A percentile compares a stretch with the other conserved stretches of the same genome.
Evolutionary conservation across 169 alveolate species (phyloP).

Genomic region (Pseudocohnilembus persalinus): DNA sequence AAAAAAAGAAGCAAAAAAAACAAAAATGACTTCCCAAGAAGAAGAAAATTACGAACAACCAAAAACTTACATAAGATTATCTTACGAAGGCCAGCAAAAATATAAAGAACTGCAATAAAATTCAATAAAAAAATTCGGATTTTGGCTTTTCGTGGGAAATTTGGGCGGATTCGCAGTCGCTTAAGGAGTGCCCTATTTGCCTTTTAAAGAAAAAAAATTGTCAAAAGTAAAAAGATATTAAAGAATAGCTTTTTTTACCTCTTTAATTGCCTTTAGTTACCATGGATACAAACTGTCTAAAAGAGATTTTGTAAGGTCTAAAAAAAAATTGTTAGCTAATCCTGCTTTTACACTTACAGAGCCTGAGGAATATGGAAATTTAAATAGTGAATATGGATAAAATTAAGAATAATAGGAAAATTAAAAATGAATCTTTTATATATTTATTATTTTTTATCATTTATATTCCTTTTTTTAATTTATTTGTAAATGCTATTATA

Average conservation of each 20-base stretch:
- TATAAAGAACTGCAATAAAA: constrained; percentile 14
- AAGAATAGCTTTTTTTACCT: constrained; percentile 7
- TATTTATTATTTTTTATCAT: no score
- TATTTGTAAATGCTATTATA: no score
- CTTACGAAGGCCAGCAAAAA: constrained; percentile 20
- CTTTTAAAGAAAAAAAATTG: not conserved
- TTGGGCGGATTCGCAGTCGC: constrained; percentile 12
- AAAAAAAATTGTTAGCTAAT: constrained; percentile 12
- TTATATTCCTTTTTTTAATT: no score
- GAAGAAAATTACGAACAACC: not conserved
- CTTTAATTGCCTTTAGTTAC: constrained; percentile 1
- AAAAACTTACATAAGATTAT: not conserved
- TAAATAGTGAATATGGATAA: not conserved
- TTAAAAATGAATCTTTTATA: no score
- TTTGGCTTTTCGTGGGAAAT: constrained; percentile 16
- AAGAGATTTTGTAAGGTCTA: constrained; percentile 19
- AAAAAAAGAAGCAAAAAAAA: no score
- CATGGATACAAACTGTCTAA: constrained; percentile 24
- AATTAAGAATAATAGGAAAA: no score
- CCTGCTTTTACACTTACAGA: constrained; percentile 3
- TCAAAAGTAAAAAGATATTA: constrained; percentile 4
- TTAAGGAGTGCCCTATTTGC: constrained; percentile 1
- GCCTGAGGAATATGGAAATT: not conserved
- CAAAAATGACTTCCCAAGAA: no score
- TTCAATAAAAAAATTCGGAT: constrained; percentile 8